Conservation (phyloP, 2,329 filamentous ascomycete species). For the Exophiala sp. region DNA sequence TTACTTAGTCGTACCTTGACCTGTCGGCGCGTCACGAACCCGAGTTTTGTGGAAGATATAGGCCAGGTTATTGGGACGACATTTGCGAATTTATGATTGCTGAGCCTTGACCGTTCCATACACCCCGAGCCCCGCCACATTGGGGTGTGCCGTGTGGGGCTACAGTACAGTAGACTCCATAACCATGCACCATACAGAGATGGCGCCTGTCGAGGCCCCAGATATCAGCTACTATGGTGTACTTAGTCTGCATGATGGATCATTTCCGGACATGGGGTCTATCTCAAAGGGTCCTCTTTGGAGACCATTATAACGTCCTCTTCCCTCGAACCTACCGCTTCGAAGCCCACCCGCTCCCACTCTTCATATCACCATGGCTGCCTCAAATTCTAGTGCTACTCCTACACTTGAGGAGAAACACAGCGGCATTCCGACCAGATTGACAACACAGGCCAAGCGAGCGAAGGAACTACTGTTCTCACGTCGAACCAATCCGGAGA, state of each 20-base stretch:
- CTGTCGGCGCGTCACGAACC: too few species aligned
- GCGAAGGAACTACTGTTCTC: constrained; percentile 9
- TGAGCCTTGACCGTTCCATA: too few species aligned
- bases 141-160: too few species aligned
- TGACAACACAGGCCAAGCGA: constrained; percentile 7
- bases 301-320: background rate
- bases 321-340: too few species aligned
- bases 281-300: background rate
- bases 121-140: too few species aligned
- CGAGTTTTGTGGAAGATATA: too few species aligned
- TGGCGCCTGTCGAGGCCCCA: background rate
- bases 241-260: background rate
- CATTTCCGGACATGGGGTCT: constrained; percentile 1
- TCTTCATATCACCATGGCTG: background rate
- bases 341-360: background rate
- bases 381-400: background rate
- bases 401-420: constrained; percentile 7
- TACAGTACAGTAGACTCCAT: too few species aligned
- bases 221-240: background rate
- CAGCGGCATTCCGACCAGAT: constrained; percentile 3
- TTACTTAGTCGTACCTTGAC: too few species aligned
- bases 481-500: background rate
- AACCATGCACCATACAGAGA: too few species aligned
- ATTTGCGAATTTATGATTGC: too few species aligned
- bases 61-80: too few species aligned